Evolutionary conservation across 768 basidiomycete genomes (phyloP).

Genomic region (Pisolithus sp.): DNA sequence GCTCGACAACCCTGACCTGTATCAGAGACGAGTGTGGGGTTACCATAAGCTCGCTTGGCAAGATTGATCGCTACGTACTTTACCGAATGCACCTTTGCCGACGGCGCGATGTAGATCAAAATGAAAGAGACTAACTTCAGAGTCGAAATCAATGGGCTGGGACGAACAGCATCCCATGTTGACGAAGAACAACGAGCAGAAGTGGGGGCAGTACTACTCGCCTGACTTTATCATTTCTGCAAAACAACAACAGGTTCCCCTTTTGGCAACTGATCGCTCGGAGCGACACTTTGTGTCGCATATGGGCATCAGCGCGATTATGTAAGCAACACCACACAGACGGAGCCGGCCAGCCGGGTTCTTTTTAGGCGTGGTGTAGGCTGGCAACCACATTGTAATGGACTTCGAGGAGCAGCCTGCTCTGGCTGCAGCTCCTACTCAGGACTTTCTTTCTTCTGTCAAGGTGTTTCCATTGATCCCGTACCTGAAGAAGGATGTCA

Average conservation of each 20-base stretch:
- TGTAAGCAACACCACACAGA: constrained; percentile 1
- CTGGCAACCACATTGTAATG: constrained; percentile 16
- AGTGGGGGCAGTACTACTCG: constrained; percentile 4
- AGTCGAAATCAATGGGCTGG: constrained; percentile 80
- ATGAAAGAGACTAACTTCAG: constrained; percentile 86
- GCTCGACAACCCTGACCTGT: constrained; percentile 94
- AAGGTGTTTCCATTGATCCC: constrained; percentile 81
- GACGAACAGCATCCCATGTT: constrained; percentile 56
- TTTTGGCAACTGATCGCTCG: constrained; percentile 15
- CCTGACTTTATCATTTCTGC: constrained; percentile 18
- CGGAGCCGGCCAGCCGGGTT: not conserved
- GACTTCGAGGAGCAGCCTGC: constrained; percentile 26
- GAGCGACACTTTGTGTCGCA: constrained; percentile 18
- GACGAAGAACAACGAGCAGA: constrained; percentile 25
- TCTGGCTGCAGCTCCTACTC: constrained; percentile 43
- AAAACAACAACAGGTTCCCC: constrained; percentile 30
- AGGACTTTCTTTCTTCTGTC: constrained; percentile 52
- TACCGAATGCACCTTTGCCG: constrained; percentile 97
- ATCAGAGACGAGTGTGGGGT: constrained; percentile 4
- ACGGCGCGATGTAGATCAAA: constrained; percentile 94
- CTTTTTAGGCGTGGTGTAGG: too few relatives aligned
- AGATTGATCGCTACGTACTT: constrained; percentile 45
- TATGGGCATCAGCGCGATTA: constrained; percentile 1
- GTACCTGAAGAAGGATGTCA: constrained; percentile 61
- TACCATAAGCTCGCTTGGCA: not conserved